Base-by-base conservation (phyloP, 306 rosid species). In the Rosa multiflora region DNA sequence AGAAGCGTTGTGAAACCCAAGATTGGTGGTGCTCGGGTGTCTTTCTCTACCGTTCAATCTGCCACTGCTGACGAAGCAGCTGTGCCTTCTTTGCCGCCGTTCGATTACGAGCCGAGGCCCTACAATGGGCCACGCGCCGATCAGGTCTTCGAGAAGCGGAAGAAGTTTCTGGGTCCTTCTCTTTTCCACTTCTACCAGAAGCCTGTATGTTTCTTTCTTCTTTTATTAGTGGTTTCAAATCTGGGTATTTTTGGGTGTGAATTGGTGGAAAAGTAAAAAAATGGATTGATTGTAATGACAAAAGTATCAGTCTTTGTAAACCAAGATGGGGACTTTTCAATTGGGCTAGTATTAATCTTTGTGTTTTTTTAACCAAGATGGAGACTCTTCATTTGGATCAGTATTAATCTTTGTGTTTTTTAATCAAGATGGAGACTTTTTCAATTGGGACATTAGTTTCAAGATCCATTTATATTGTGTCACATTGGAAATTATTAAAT, bases 161-260 rank as follows among this genome's bases (percentile, higher is more conserved):
- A 82, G 83, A 86, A 59, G 77, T 94, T 90, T 83, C 89, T 94
- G 5, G 97, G 99, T 29, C 99, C 99, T 78, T 94, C 97, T 49
- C 56, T 94, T 10, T 91, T 92, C 75, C 88, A 94, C 81, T 94
- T 76, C 79, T 92, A 92, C 81, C 88, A 92, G 82, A 89, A 94
- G 78, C 98, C 98, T 3, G 98, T 94, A 67, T 72, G 90, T 84
- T 76, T 37, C 21, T 13, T 23, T 67, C 17, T 21, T 35, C 35
- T 63, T 43, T 63, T 29, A 10, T 2, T 15, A 12, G 47, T 61
- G 14, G 56, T 10, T 70, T 6, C 8, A 17, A 40, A 75, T 43
- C 5, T 10, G 47, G 2, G 47, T 44, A 8, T 44, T 44, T 18
- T 40, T 39, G 29, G 6, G 51, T 29, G 5, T 40, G 44, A 4